A percentile compares a stretch with the other conserved stretches of the same genome.
Evolutionary conservation across 768 basidiomycete genomes (phyloP).

Genomic region (Suillus paluster): DNA sequence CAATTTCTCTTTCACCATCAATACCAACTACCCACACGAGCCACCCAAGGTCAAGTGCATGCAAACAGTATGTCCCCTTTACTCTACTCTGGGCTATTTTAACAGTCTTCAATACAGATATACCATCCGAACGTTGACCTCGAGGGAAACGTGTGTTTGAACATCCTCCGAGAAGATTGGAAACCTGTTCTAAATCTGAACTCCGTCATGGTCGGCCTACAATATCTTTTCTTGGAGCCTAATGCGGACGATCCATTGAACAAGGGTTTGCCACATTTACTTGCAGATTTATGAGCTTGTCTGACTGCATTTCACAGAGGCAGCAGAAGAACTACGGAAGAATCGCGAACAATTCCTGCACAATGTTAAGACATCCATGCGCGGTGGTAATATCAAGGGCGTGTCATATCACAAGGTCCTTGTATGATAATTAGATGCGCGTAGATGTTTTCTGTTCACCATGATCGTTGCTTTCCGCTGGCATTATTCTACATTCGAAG

Average conservation of each 20-base stretch:
- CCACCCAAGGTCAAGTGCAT: conserved; percentile 99
- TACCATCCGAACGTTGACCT: conserved; percentile 99
- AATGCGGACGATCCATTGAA: conserved; percentile 99
- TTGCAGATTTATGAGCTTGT: conserved; percentile 1
- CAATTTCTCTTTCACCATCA: conserved; percentile 93
- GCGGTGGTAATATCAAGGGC: conserved; percentile 77
- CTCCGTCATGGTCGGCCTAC: conserved; percentile 97
- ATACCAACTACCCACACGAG: conserved; percentile 98
- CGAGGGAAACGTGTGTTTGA: conserved; percentile 97
- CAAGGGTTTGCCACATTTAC: conserved; percentile 72
- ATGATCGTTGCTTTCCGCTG: conserved; percentile 2
- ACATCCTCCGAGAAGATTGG: conserved; percentile 99
- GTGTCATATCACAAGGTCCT: conserved; percentile 80
- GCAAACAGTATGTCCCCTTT: conserved; percentile 67
- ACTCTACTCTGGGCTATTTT: not conserved
- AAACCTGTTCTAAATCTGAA: conserved; percentile 98
- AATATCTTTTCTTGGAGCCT: conserved; percentile 98
- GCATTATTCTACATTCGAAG: not conserved
- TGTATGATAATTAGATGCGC: conserved; percentile 40
- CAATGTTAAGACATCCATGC: conserved; percentile 90
- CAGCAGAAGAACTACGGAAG: conserved; percentile 91
- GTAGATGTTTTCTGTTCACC: conserved; percentile 12
- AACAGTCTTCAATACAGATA: conserved; percentile 58
- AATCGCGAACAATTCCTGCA: conserved; percentile 81
- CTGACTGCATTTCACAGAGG: conserved; percentile 61